Evolutionary conservation across 805 yeast species (phyloP).

Genomic region (Limtongozyma cylindracea): DNA sequence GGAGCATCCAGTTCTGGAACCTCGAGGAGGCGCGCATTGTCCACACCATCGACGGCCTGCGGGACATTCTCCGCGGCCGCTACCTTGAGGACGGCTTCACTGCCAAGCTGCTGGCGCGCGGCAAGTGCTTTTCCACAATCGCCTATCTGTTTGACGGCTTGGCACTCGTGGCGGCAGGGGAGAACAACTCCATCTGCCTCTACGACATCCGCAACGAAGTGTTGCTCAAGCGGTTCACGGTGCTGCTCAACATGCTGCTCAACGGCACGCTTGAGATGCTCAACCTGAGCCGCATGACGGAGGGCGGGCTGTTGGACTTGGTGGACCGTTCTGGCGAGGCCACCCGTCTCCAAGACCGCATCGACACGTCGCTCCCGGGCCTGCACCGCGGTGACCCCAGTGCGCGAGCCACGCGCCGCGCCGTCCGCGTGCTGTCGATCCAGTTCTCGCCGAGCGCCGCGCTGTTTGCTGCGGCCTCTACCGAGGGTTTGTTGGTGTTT

Average conservation of each 20-base stretch:
- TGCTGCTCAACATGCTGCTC: conserved; percentile 72
- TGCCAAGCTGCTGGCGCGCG: conserved; percentile 56
- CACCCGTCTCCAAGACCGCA: conserved; percentile 63
- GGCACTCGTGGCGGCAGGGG: conserved; percentile 79
- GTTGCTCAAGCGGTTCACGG: conserved; percentile 52
- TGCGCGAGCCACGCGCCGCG: conserved; percentile 52
- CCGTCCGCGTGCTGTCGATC: conserved; percentile 54
- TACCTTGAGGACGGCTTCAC: conserved; percentile 61
- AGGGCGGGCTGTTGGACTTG: conserved; percentile 62
- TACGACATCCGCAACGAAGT: conserved; percentile 84
- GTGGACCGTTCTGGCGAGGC: conserved; percentile 73
- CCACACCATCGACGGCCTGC: conserved; percentile 65
- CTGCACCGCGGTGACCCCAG: conserved; percentile 58
- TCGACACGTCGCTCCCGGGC: conserved; percentile 65
- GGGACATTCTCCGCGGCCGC: conserved; percentile 75
- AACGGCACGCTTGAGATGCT: conserved; percentile 68
- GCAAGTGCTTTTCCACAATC: conserved; percentile 62
- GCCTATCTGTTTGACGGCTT: conserved; percentile 78
- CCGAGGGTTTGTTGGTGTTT: conserved; percentile 73
- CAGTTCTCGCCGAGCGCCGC: conserved; percentile 76
- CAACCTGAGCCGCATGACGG: conserved; percentile 67
- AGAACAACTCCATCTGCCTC: conserved; percentile 71
- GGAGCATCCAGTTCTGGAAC: conserved; percentile 68
- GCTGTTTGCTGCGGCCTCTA: conserved; percentile 84
- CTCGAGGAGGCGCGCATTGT: conserved; percentile 59